Base-by-base conservation (phyloP, 495 filamentous ascomycete genomes). In the Cryomyces minteri region DNA sequence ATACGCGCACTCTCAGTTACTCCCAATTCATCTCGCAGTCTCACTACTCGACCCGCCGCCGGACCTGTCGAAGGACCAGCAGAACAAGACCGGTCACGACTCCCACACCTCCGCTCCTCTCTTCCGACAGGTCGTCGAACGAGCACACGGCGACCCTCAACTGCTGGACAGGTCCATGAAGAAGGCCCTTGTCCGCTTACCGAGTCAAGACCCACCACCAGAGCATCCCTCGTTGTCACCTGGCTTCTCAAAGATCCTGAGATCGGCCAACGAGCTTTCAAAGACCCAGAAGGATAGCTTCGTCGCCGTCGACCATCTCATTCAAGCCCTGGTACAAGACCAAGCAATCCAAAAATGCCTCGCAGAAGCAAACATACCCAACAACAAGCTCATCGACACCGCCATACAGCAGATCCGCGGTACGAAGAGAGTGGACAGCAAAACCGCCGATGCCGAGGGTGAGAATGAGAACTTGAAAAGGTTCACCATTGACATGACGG, bases 401-500 rank as follows among this genome's bases (percentile, higher is more conserved):
- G 88, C 90, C 11, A 71, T 98, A 39, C 77, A 81, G 60, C 76
- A 85, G 40, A 93, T 98, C 54, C 79, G 88, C 5, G 90, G 90
- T 32, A 95, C 85, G 31, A 80, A 73, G 63, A 71, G 87, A 42
- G 88, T 98, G 28, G 90, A 98, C 62, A 90, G 84, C 29, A 88
- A 88, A 65, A 95, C 84, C 3, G 90, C 92, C 32, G 90, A 95
- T 62, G 71, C 81, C 0, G 86, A 93, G 59, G 69, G 78, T 58
- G 87, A 93, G 57, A 80, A 84, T 54, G 90, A 98, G 63, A 92
- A 88, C 51, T 69, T 98, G 34, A 84, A 87, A 63, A 98, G 94
- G 54, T 98, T 90, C 66, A 94, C 90, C 32, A 88, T 95, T 53
- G 90, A 98, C 61, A 86, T 98, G 84, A 98, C 90, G 7, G 68